A percentile compares a stretch with the other conserved stretches of the same genome.
These are phyloP conservation scores for Penicillium chermesinum DNA, from an alignment of 495 filamentous ascomycete genomes.

Conservation along the genomic window DNA sequence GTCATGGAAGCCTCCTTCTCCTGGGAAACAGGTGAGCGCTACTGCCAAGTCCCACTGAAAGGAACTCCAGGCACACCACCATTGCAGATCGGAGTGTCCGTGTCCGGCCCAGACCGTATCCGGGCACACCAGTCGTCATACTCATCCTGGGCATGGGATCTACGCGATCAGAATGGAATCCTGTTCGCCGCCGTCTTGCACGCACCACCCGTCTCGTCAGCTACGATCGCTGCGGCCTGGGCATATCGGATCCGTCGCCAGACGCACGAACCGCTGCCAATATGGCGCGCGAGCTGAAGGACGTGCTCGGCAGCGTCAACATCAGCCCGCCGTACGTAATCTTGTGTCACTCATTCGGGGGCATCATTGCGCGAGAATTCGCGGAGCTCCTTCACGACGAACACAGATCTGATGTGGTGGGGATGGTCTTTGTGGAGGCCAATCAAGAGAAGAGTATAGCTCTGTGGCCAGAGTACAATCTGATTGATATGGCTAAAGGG, in stretches of 20 bases:
- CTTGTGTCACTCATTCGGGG: conserved; percentile 38
- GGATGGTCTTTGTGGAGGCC: conserved; percentile 25
- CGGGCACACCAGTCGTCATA: conserved; percentile 6
- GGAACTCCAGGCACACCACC: not conserved
- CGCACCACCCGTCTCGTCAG: conserved; percentile 18
- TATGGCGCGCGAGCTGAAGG: conserved; percentile 13
- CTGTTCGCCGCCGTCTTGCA: conserved; percentile 3
- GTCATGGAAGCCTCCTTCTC: not conserved
- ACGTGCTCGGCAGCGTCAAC: conserved; percentile 6
- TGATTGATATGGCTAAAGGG: conserved; percentile 1
- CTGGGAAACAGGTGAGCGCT: not conserved
- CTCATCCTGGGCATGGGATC: conserved; percentile 2
- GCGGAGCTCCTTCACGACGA: conserved; percentile 8
- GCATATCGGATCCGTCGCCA: conserved; percentile 3
- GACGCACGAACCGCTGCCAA: conserved; percentile 5
- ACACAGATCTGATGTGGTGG: conserved; percentile 4
- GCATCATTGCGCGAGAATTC: conserved; percentile 33
- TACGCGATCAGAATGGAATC: conserved; percentile 1
- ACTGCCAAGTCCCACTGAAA: not conserved
- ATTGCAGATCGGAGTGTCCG: not conserved
- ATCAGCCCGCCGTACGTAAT: conserved; percentile 31
- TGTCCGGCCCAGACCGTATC: conserved; percentile 5
- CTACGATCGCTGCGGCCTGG: conserved; percentile 20
- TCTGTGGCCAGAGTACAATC: conserved; percentile 3
- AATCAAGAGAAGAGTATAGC: conserved; percentile 15